Conservation (phyloP, 352 stramenopile species). For the Sclerospora graminicola region DNA sequence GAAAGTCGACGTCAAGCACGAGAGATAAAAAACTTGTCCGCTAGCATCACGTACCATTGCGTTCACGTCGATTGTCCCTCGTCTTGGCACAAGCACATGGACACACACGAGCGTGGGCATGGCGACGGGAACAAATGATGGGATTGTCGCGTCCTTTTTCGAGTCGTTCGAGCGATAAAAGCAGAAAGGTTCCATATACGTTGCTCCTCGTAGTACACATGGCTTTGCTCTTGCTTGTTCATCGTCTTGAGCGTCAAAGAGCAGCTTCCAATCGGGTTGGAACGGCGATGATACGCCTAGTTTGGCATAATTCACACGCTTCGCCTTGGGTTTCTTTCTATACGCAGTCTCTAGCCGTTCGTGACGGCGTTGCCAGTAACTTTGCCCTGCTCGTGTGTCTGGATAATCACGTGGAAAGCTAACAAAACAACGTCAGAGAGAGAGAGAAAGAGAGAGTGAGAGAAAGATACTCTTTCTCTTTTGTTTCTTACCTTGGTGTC, state of each 20-base stretch:
- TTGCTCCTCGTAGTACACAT: slow-evolving; percentile 48
- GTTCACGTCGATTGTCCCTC: slow-evolving; percentile 44
- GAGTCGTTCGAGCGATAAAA: slow-evolving; percentile 26
- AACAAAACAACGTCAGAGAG: slow-evolving; percentile 3
- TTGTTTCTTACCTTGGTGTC: slow-evolving; percentile 23
- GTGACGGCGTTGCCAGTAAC: slow-evolving; percentile 37
- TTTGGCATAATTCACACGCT: slow-evolving; percentile 59
- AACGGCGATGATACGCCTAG: slow-evolving; percentile 45
- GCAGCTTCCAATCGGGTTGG: slow-evolving; percentile 39
- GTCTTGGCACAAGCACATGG: slow-evolving; percentile 35
- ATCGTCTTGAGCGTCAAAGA: slow-evolving; percentile 24
- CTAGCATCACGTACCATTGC: slow-evolving; percentile 48
- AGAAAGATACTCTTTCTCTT: not conserved
- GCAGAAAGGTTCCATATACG: slow-evolving; percentile 65
- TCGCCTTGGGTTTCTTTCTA: slow-evolving; percentile 51
- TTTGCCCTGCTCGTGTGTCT: slow-evolving; percentile 40
- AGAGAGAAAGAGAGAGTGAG: slow-evolving; percentile 1
- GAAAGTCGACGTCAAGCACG: no score
- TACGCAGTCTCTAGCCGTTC: slow-evolving; percentile 17
- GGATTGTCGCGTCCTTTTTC: not conserved
- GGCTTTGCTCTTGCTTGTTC: slow-evolving; percentile 2
- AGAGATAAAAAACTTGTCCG: no score
- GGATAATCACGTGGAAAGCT: slow-evolving; percentile 78
- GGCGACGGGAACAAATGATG: slow-evolving; percentile 36
- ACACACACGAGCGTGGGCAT: slow-evolving; percentile 68